These are phyloP conservation scores for Fusarium sp. DNA, from an alignment of 2,329 filamentous ascomycete genomes.

Conservation along the genomic window DNA sequence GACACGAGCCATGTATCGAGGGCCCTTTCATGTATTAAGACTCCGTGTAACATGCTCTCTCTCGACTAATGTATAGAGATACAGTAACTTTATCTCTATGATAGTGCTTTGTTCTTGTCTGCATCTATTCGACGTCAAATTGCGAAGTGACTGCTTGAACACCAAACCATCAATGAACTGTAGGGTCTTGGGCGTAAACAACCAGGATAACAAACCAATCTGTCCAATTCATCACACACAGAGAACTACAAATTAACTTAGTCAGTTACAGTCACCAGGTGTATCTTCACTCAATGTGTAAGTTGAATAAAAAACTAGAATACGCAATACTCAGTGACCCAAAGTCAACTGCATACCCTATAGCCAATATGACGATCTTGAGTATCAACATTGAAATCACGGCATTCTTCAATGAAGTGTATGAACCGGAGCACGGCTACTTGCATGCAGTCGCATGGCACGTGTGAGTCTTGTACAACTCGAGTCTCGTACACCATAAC, in stretches of 20 bases:
- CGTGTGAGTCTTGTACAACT: slow-evolving; percentile 6
- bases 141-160: not conserved
- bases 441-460: not conserved
- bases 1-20: not conserved
- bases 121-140: not conserved
- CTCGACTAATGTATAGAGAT: not conserved
- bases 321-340: not conserved
- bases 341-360: not conserved
- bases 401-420: not conserved
- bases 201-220: not conserved
- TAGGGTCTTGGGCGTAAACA: rapidly evolving
- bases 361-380: not conserved
- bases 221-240: not conserved
- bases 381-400: not conserved
- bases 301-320: rapidly evolving
- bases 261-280: not conserved
- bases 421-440: slow-evolving; percentile 4
- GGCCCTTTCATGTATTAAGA: not conserved
- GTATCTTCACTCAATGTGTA: no score
- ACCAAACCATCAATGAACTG: rapidly evolving
- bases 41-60: not conserved
- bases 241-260: not conserved
- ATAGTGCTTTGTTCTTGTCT: not conserved
- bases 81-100: not conserved
- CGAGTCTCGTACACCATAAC: not conserved